phyloP scores from a whole-genome alignment of 2,329 filamentous ascomycete genomes.

The Colletotrichum zoysiae region DNA sequence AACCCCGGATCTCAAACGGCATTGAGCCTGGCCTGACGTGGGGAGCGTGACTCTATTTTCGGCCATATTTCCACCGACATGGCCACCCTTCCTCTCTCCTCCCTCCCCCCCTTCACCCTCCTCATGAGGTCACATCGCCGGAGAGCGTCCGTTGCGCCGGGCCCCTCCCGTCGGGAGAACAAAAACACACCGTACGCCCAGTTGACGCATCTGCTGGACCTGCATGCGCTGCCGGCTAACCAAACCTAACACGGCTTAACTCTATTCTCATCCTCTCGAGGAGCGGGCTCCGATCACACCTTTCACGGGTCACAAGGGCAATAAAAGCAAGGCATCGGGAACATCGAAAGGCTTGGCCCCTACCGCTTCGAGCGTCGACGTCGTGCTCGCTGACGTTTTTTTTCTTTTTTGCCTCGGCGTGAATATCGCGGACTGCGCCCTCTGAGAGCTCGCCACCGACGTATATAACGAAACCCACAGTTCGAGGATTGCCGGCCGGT shows the following conservation, averaged over 20 bases:
- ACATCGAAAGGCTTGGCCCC: constrained; percentile 22
- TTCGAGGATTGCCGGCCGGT: neutral
- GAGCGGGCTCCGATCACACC: constrained; percentile 23
- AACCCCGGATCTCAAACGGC: constrained; percentile 40
- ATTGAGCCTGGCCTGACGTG: constrained; percentile 22
- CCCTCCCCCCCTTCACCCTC: neutral
- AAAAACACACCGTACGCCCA: constrained; percentile 24
- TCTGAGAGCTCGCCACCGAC: constrained; percentile 1
- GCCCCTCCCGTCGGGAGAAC: constrained; percentile 4
- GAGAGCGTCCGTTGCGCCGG: neutral
- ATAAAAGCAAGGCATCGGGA: constrained; percentile 24
- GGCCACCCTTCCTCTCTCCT: constrained; percentile 7
- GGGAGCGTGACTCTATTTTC: constrained; percentile 31
- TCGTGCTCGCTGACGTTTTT: constrained; percentile 12
- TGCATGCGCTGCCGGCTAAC: constrained; percentile 25
- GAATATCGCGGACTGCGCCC: neutral
- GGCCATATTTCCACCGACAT: constrained; percentile 31
- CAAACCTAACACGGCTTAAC: neutral
- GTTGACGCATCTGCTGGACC: constrained; percentile 23
- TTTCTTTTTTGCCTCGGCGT: constrained; percentile 16
- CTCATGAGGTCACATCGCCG: constrained; percentile 36
- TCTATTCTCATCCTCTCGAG: constrained; percentile 17
- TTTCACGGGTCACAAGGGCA: constrained; percentile 34
- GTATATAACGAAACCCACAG: constrained; percentile 28
- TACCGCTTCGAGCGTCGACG: constrained; percentile 1